Conservation (phyloP, 2,329 filamentous ascomycete species). For the Fusarium tricinctum region DNA sequence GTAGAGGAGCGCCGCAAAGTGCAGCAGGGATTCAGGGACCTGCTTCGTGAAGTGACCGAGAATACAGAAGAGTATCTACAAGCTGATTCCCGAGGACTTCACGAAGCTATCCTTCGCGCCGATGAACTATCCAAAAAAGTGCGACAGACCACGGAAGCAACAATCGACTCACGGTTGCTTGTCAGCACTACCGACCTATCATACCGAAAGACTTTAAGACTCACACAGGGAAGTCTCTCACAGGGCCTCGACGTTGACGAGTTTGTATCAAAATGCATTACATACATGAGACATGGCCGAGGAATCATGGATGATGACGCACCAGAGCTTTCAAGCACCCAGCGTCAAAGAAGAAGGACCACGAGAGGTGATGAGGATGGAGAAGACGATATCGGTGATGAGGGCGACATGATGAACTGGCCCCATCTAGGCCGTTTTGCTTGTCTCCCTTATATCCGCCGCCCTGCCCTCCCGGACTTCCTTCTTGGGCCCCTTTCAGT, state of each 20-base stretch:
- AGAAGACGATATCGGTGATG: slow-evolving; percentile 74
- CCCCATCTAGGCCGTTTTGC: slow-evolving; percentile 83
- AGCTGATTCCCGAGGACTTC: slow-evolving; percentile 73
- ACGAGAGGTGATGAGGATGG: slow-evolving; percentile 62
- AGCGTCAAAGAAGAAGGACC: slow-evolving; percentile 59
- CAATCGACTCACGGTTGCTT: slow-evolving; percentile 88
- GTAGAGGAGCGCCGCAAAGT: slow-evolving; percentile 78
- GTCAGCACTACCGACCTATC: slow-evolving; percentile 85
- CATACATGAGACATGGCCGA: slow-evolving; percentile 82
- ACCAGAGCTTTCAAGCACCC: slow-evolving; percentile 65
- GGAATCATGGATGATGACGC: slow-evolving; percentile 67
- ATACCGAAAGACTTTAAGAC: slow-evolving; percentile 80
- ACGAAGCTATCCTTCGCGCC: slow-evolving; percentile 74
- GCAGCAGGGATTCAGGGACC: slow-evolving; percentile 76
- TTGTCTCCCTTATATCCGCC: slow-evolving; percentile 77
- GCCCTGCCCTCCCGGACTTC: slow-evolving; percentile 85
- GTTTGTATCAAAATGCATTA: slow-evolving; percentile 90
- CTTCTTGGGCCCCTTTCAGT: slow-evolving; percentile 90
- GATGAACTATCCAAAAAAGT: slow-evolving; percentile 76
- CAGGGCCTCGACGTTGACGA: slow-evolving; percentile 90
- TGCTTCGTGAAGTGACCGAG: slow-evolving; percentile 73
- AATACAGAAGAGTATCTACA: slow-evolving; percentile 81
- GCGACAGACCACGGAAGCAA: slow-evolving; percentile 90
- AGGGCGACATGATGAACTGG: slow-evolving; percentile 88
- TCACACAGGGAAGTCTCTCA: slow-evolving; percentile 79